Percentiles rank a stretch among this genome's conserved stretches.
Conservation (phyloP, 2,329 filamentous ascomycete genomes). For the Aspergillus sp. region DNA sequence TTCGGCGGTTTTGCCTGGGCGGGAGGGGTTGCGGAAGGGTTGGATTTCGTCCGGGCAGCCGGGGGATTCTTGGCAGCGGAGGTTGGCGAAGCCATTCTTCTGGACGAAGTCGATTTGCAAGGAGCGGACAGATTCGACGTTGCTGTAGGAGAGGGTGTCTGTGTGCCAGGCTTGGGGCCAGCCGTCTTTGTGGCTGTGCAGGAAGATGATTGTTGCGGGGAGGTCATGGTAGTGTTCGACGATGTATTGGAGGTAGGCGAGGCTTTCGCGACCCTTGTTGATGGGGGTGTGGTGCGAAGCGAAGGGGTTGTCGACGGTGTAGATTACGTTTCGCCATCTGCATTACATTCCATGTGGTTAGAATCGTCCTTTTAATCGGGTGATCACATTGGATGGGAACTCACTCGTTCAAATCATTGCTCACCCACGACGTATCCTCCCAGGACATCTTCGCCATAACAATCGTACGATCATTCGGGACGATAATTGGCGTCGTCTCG, state of each 20-base stretch:
- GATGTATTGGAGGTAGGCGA: slow-evolving; percentile 41
- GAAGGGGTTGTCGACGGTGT: slow-evolving; percentile 31
- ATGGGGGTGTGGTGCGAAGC: slow-evolving; percentile 14
- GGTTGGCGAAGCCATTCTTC: slow-evolving; percentile 50
- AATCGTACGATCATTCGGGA: slow-evolving; percentile 34
- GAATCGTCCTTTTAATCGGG: not conserved
- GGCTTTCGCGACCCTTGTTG: slow-evolving; percentile 40
- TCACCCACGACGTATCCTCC: slow-evolving; percentile 42
- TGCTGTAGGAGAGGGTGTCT: slow-evolving; percentile 49
- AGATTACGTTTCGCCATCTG: slow-evolving; percentile 41
- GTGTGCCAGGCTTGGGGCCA: slow-evolving; percentile 46
- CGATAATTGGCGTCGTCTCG: slow-evolving; percentile 23
- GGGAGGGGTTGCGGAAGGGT: slow-evolving; percentile 16
- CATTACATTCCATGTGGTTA: not conserved
- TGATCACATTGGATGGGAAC: slow-evolving; percentile 1
- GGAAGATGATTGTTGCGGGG: slow-evolving; percentile 48
- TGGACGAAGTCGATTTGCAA: slow-evolving; percentile 46
- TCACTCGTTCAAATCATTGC: slow-evolving; percentile 38
- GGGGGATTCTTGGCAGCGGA: slow-evolving; percentile 44
- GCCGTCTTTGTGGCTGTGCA: slow-evolving; percentile 48
- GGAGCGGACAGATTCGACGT: slow-evolving; percentile 41
- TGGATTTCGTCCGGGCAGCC: slow-evolving; percentile 30
- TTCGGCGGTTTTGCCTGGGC: slow-evolving; percentile 14
- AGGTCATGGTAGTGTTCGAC: slow-evolving; percentile 41
- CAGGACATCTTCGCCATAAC: slow-evolving; percentile 38